These are phyloP conservation scores for Purpureocillium lavendulum DNA, from an alignment of 2,329 filamentous ascomycete genomes.

Conservation along the genomic window DNA sequence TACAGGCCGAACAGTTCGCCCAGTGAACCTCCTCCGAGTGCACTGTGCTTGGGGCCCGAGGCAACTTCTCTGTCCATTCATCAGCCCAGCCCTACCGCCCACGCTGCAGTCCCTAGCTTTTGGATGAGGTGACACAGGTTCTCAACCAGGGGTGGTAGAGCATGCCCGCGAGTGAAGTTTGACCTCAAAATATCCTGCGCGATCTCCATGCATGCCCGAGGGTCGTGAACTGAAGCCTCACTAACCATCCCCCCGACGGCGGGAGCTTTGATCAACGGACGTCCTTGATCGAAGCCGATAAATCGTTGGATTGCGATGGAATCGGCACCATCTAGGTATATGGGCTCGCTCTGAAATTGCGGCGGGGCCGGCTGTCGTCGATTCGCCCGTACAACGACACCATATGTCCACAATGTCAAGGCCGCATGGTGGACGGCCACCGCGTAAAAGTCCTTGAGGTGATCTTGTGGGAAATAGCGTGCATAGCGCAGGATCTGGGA, in stretches of 20 bases:
- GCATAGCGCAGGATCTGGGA: conserved; percentile 58
- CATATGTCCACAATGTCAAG: conserved; percentile 62
- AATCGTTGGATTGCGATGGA: conserved; percentile 46
- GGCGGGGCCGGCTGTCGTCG: conserved; percentile 19
- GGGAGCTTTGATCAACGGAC: conserved; percentile 37
- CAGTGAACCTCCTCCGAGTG: too few species aligned
- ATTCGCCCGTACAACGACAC: conserved; percentile 43
- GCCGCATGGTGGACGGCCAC: conserved; percentile 62
- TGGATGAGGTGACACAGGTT: conserved; percentile 57
- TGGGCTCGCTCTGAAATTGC: conserved; percentile 25
- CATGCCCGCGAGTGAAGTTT: conserved; percentile 38
- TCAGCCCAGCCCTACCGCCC: conserved; percentile 24
- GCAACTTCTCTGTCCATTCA: too few species aligned
- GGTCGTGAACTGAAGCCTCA: conserved; percentile 42
- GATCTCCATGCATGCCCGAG: conserved; percentile 49
- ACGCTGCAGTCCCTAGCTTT: conserved; percentile 46
- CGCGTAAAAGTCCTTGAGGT: conserved; percentile 58
- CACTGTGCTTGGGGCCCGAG: too few species aligned
- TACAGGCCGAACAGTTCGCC: too few species aligned
- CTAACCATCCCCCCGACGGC: conserved; percentile 15
- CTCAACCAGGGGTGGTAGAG: conserved; percentile 54
- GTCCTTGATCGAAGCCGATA: conserved; percentile 44
- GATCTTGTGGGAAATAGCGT: conserved; percentile 40
- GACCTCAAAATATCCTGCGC: conserved; percentile 46
- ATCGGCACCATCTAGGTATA: conserved; percentile 51